Conservation (phyloP, 345 rosid genomes). For the Citrus glauca region DNA sequence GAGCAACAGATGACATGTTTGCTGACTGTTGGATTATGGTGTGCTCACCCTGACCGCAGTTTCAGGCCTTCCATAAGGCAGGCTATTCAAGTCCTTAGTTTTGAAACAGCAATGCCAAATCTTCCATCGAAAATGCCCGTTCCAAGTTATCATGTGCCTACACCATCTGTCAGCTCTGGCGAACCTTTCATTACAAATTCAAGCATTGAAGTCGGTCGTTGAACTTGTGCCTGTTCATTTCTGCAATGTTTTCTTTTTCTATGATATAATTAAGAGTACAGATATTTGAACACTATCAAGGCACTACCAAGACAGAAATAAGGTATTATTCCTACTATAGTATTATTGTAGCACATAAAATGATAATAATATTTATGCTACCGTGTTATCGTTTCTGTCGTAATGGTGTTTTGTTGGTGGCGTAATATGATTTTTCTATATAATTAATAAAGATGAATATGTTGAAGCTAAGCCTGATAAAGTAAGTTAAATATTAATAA, state of each 20-base stretch:
- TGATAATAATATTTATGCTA: too few species aligned
- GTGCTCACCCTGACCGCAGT: neutral
- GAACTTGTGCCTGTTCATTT: neutral
- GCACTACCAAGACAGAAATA: too few species aligned
- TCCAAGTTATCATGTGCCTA: constrained; percentile 6
- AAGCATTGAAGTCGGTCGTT: neutral
- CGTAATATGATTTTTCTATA: too few species aligned
- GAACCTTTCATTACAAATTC: neutral
- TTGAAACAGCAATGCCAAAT: constrained; percentile 12
- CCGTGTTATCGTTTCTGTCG: too few species aligned
- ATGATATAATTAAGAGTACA: too few species aligned
- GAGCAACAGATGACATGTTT: neutral
- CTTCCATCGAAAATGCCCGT: constrained; percentile 17
- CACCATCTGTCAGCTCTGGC: neutral
- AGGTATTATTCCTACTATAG: too few species aligned
- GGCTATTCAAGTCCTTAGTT: constrained; percentile 20
- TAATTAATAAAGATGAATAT: too few species aligned
- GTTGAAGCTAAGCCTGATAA: too few species aligned
- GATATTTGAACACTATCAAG: too few species aligned
- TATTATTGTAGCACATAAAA: too few species aligned
- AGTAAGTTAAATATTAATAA: too few species aligned
- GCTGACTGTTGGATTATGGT: constrained; percentile 5
- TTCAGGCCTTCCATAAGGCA: constrained; percentile 7
- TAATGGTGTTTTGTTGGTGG: too few species aligned
- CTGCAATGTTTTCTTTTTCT: neutral